Conservation (phyloP, 106 monocot genomes). For the Triglochin maritima region DNA sequence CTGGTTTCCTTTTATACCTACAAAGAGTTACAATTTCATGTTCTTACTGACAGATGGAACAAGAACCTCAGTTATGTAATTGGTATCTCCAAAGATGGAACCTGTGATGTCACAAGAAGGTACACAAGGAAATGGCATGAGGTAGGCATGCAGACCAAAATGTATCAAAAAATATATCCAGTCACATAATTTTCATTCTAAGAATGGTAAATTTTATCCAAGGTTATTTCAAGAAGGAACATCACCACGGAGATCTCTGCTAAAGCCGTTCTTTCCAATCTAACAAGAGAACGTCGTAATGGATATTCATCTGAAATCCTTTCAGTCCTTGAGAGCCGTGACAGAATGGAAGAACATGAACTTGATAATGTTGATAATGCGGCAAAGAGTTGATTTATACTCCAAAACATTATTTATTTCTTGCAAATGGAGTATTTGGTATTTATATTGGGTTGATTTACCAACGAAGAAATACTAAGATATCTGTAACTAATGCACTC, state of each 20-base stretch:
- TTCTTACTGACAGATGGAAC: slow-evolving; percentile 57
- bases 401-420: too few relatives aligned
- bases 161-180: neutral
- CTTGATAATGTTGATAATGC: slow-evolving; percentile 39
- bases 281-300: slow-evolving; percentile 59
- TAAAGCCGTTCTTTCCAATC: slow-evolving; percentile 48
- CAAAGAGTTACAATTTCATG: neutral
- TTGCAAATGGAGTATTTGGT: too few relatives aligned
- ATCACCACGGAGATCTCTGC: slow-evolving; percentile 55
- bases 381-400: slow-evolving; percentile 7
- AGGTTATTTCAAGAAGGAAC: slow-evolving; percentile 69
- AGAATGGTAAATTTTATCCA: neutral
- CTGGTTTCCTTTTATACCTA: neutral
- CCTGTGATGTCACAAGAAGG: slow-evolving; percentile 83
- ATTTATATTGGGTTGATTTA: too few relatives aligned
- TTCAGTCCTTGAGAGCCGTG: slow-evolving; percentile 29
- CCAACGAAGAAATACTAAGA: too few relatives aligned
- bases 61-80: slow-evolving; percentile 85
- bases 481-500: too few relatives aligned
- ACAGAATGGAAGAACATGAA: slow-evolving; percentile 55
- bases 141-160: slow-evolving; percentile 20
- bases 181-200: neutral
- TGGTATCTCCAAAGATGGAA: slow-evolving; percentile 77
- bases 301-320: slow-evolving; percentile 43
- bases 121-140: slow-evolving; percentile 92